A percentile compares a stretch with the other conserved stretches of the same genome.
These are phyloP conservation scores for Zymoseptoria pseudotritici DNA, from an alignment of 2,329 filamentous ascomycete species.

Conservation along the genomic window DNA sequence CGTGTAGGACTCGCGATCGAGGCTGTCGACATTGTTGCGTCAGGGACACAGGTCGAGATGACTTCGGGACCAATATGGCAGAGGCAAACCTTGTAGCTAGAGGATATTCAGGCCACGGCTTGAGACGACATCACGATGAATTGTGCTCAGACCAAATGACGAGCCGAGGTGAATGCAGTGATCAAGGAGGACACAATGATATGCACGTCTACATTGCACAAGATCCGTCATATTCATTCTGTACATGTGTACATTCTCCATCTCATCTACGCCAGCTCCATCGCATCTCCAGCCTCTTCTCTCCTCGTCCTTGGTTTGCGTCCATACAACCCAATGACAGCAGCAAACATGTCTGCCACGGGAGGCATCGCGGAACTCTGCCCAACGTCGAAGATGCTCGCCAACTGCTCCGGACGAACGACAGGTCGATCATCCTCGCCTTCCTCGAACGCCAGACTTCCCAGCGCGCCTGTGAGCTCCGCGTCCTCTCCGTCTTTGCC, in stretches of 20 bases:
- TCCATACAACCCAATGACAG: constrained; percentile 59
- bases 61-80: no score
- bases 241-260: not conserved
- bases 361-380: constrained; percentile 63
- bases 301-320: constrained; percentile 41
- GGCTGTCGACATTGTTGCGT: no score
- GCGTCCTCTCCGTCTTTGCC: constrained; percentile 8
- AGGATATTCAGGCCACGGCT: no score
- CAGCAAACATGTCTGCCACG: constrained; percentile 68
- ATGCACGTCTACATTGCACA: not conserved
- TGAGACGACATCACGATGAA: no score
- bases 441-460: constrained; percentile 12
- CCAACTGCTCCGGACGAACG: constrained; percentile 59
- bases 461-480: constrained; percentile 5
- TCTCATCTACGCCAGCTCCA: constrained; percentile 4
- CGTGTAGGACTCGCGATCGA: no score
- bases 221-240: not conserved
- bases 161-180: no score
- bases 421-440: constrained; percentile 51
- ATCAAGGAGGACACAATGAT: not conserved
- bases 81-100: no score
- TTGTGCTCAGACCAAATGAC: no score
- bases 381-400: constrained; percentile 62
- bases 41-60: no score
- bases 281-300: constrained; percentile 1